A percentile compares a stretch with the other conserved stretches of the same genome.
phyloP scores from a whole-genome alignment of 2,329 filamentous ascomycete genomes.

The Nannizzia gypsea region DNA sequence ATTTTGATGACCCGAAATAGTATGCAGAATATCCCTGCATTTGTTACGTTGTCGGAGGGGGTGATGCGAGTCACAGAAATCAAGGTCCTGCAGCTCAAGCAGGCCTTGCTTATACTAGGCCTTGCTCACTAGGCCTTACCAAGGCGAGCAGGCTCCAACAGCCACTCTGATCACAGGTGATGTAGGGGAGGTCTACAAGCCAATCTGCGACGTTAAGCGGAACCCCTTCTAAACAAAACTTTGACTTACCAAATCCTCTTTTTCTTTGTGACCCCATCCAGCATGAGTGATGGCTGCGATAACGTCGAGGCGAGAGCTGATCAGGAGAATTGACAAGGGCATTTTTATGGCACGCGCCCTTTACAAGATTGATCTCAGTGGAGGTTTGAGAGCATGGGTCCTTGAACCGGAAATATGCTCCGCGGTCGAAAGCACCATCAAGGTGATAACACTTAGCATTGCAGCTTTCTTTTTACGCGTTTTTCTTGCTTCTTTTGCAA shows the following conservation, averaged over 20 bases:
- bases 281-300: neutral
- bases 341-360: neutral
- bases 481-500: neutral
- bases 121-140: neutral
- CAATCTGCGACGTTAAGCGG: constrained; percentile 1
- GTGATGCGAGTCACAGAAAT: neutral
- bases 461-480: neutral
- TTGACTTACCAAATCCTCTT: neutral
- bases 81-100: neutral
- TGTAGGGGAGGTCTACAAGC: neutral
- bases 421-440: neutral
- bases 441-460: neutral
- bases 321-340: neutral
- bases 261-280: neutral
- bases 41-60: neutral
- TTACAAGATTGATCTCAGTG: neutral
- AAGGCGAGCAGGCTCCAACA: neutral
- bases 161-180: neutral
- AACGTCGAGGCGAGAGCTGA: neutral
- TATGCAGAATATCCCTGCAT: neutral
- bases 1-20: neutral
- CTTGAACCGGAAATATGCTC: constrained; percentile 3
- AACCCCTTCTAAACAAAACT: neutral
- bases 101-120: neutral
- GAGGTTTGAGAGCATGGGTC: constrained; percentile 2